Percentiles rank a stretch among this genome's conserved stretches.
Evolutionary conservation across 108 stramenopile genomes (phyloP).

Genomic region (Pseudonitzschia delicatissima): DNA sequence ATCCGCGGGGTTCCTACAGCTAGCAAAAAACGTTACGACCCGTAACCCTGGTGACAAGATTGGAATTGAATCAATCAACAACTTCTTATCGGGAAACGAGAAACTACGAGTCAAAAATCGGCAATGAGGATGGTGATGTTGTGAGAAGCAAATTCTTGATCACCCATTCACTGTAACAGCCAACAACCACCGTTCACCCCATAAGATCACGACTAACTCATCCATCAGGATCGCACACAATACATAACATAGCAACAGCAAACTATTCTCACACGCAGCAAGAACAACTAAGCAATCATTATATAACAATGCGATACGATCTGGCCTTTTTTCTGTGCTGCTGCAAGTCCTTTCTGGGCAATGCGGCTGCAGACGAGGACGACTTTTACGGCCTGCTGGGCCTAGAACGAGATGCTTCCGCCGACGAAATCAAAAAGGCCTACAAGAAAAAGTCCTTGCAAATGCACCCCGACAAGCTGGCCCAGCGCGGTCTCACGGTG

Average conservation of each 20-base stretch:
- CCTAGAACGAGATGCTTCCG: conserved; percentile 58
- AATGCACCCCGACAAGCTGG: conserved; percentile 98
- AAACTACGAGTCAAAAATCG: too few species aligned
- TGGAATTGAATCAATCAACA: too few species aligned
- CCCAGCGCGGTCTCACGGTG: conserved; percentile 79
- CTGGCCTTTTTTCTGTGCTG: conserved; percentile 88
- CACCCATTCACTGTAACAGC: too few species aligned
- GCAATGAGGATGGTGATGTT: too few species aligned
- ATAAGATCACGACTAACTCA: too few species aligned
- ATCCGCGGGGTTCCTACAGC: too few species aligned
- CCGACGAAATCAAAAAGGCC: conserved; percentile 89
- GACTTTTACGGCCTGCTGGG: conserved; percentile 79
- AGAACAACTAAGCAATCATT: not conserved
- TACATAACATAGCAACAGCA: not conserved
- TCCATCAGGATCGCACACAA: too few species aligned
- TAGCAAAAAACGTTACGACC: too few species aligned
- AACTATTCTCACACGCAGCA: not conserved
- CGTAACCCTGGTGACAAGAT: too few species aligned
- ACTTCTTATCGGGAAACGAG: too few species aligned
- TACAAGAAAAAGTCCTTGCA: conserved; percentile 89
- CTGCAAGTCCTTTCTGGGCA: conserved; percentile 79
- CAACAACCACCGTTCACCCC: too few species aligned
- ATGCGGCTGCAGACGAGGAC: conserved; percentile 32
- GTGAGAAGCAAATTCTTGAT: too few species aligned
- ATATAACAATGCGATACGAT: conserved; percentile 67